Conservation (phyloP, 2,329 filamentous ascomycete species). For the Chaetomium sp. region DNA sequence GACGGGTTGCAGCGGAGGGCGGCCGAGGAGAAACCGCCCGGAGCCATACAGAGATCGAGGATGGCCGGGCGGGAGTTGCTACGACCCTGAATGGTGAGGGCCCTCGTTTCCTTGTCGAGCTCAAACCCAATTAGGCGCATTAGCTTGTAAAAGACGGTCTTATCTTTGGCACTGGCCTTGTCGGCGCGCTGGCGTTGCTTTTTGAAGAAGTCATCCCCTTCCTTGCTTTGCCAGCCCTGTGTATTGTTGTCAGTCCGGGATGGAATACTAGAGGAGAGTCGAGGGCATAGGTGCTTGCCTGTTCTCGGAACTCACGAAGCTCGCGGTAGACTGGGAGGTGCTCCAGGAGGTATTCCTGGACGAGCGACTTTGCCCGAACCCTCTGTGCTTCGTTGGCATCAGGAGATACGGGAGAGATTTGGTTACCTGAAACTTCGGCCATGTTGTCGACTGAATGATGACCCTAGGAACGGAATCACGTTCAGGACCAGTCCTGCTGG, state of each 20-base stretch:
- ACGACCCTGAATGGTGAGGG: conserved; percentile 24
- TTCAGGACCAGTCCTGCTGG: neutral
- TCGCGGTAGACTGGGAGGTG: conserved; percentile 1
- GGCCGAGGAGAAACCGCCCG: conserved; percentile 43
- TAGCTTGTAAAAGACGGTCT: conserved; percentile 33
- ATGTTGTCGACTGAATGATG: neutral
- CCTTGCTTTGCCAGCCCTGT: conserved; percentile 39
- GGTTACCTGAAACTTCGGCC: neutral
- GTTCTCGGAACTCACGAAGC: conserved; percentile 3
- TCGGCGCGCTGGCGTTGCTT: conserved; percentile 35
- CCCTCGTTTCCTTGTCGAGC: conserved; percentile 31
- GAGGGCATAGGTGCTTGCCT: neutral
- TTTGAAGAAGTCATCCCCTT: conserved; percentile 38
- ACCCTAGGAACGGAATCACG: neutral
- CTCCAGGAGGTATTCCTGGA: conserved; percentile 1
- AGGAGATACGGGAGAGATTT: neutral
- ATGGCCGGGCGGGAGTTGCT: conserved; percentile 26
- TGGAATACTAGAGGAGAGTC: neutral
- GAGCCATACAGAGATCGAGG: conserved; percentile 51
- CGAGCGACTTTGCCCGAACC: neutral
- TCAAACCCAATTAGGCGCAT: conserved; percentile 39
- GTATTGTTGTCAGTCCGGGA: neutral
- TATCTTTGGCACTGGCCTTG: conserved; percentile 20
- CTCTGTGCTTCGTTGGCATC: neutral
- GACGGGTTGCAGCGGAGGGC: conserved; percentile 32